Percentiles rank a stretch among this genome's conserved stretches.
These are phyloP conservation scores for Yamadazyma kitorensis DNA, from an alignment of 805 yeast species.

Conservation along the genomic window DNA sequence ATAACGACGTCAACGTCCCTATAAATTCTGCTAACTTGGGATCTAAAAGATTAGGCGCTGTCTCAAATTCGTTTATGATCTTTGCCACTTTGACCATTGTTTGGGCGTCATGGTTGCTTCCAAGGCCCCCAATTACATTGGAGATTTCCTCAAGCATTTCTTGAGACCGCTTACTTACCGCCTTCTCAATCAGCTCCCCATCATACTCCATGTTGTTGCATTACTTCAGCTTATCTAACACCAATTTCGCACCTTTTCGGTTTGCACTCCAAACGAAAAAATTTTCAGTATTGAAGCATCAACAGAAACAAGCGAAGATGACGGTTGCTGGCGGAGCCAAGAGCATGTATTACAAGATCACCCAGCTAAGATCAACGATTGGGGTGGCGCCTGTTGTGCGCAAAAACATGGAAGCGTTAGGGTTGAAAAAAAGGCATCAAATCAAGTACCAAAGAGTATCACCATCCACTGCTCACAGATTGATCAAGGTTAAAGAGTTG, in stretches of 20 bases:
- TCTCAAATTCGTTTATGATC: conserved; percentile 49
- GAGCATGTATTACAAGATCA: conserved; percentile 47
- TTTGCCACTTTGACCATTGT: conserved; percentile 2
- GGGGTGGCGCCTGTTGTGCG: conserved; percentile 74
- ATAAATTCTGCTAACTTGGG: conserved; percentile 32
- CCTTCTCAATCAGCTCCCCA: conserved; percentile 1
- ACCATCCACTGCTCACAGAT: conserved; percentile 81
- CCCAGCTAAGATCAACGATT: conserved; percentile 78
- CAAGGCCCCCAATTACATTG: background rate
- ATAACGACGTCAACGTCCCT: conserved; percentile 22
- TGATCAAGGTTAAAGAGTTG: conserved; percentile 79
- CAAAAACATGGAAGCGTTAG: conserved; percentile 66
- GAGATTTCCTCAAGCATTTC: conserved; percentile 2
- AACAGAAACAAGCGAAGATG: too few species aligned
- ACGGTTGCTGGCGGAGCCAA: conserved; percentile 3
- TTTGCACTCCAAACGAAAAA: background rate
- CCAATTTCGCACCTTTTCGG: background rate
- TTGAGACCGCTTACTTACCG: conserved; percentile 4
- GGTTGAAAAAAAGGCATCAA: conserved; percentile 71
- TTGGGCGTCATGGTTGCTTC: background rate
- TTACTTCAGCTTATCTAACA: background rate
- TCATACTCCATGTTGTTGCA: background rate
- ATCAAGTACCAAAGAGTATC: conserved; percentile 69
- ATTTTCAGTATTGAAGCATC: too few species aligned
- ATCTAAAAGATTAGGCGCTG: conserved; percentile 52